Evolutionary conservation across 192 early-diverging fungal species (phyloP).

Genomic region (Backusella morwellensis): DNA sequence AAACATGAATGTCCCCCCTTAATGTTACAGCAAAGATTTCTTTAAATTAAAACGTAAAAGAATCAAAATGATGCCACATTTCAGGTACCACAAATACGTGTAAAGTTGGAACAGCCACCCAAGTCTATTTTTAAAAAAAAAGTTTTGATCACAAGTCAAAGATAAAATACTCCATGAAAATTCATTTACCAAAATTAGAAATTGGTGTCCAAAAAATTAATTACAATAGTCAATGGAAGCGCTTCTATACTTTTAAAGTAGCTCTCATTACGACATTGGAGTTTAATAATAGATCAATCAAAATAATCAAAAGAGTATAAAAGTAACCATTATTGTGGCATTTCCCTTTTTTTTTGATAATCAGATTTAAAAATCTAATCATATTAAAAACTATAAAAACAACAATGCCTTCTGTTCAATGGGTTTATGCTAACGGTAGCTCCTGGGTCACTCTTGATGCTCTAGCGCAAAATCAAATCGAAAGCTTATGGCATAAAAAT

Average conservation of each 20-base stretch:
- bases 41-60: not conserved
- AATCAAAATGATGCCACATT: not conserved
- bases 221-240: not conserved
- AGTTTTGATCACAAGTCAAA: not conserved
- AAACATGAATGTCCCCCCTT: not conserved
- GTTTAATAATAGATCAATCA: slow-evolving; percentile 2
- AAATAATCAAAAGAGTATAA: not conserved
- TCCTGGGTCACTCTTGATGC: not conserved
- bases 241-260: not conserved
- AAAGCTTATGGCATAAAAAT: not conserved
- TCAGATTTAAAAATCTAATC: not conserved
- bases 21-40: not conserved
- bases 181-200: not conserved
- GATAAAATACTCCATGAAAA: not conserved
- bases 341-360: not conserved
- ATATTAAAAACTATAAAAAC: not conserved
- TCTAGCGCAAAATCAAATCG: not conserved
- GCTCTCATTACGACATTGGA: not conserved
- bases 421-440: slow-evolving; percentile 7
- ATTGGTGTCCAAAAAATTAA: not conserved
- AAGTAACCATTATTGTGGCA: not conserved
- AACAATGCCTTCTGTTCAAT: not conserved
- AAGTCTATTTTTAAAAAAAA: not conserved
- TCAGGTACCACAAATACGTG: not conserved
- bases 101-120: not conserved